A percentile compares a stretch with the other conserved stretches of the same genome.
Evolutionary conservation across 768 basidiomycete genomes (phyloP).

Genomic region (Boletus rex-veris): DNA sequence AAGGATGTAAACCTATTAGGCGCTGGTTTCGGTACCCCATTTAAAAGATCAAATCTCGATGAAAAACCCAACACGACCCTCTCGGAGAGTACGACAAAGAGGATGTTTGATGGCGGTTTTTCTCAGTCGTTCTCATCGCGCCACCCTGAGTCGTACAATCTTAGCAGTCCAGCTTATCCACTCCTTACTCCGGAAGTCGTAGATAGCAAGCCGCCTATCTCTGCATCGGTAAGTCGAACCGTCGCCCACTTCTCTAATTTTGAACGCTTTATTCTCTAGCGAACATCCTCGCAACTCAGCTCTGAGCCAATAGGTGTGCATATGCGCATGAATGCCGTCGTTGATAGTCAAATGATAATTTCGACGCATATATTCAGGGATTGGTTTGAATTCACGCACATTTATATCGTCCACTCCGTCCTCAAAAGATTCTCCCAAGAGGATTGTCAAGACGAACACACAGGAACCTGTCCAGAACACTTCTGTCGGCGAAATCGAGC

Average conservation of each 20-base stretch:
- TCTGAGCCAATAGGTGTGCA: conserved; percentile 22
- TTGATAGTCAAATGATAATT: not conserved
- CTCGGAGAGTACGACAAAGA: conserved; percentile 1
- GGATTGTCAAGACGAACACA: not conserved
- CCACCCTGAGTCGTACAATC: conserved; percentile 9
- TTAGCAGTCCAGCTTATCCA: conserved; percentile 6
- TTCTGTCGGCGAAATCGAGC: not conserved
- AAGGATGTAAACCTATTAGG: conserved; percentile 2
- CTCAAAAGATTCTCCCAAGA: conserved; percentile 8
- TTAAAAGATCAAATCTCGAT: conserved; percentile 10
- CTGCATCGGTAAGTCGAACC: conserved; percentile 6
- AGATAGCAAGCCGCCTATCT: conserved; percentile 2
- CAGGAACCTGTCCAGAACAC: conserved; percentile 4
- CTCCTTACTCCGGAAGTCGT: not conserved
- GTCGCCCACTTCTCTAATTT: not conserved
- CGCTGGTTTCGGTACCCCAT: not conserved
- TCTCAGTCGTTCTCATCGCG: conserved; percentile 12
- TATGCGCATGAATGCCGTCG: conserved; percentile 12
- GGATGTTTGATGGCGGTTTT: conserved; percentile 4
- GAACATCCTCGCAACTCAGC: conserved; percentile 3
- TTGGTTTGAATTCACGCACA: not conserved
- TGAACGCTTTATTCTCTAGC: conserved; percentile 2
- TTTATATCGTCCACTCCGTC: not conserved
- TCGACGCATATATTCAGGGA: conserved; percentile 17
- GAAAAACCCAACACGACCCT: conserved; percentile 7